Conservation (phyloP, 495 filamentous ascomycete species). For the Neurospora sp. region DNA sequence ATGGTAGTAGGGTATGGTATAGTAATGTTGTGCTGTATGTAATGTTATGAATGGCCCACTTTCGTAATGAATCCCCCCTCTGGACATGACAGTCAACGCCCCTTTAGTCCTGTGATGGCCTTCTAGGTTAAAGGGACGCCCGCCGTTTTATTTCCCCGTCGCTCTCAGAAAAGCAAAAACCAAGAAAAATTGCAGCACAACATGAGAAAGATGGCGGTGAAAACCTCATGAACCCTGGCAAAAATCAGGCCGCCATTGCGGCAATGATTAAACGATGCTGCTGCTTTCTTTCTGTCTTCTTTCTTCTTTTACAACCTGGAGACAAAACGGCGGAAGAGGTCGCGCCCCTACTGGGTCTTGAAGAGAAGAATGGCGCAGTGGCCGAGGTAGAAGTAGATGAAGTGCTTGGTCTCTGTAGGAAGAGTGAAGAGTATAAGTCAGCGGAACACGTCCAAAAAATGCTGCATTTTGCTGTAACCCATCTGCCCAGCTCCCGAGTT, state of each 20-base stretch:
- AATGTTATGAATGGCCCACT: neutral
- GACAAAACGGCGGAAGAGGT: constrained; percentile 18
- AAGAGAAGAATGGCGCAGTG: constrained; percentile 98
- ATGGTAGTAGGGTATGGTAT: neutral
- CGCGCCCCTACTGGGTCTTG: constrained; percentile 76
- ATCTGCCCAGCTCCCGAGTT: neutral
- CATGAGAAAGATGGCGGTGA: neutral
- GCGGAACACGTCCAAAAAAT: neutral
- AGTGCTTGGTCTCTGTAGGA: constrained; percentile 86
- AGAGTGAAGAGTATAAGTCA: neutral
- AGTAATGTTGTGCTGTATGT: neutral
- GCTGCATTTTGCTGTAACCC: neutral
- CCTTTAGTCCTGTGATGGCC: neutral
- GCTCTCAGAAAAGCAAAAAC: neutral
- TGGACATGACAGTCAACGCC: neutral
- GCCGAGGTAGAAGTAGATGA: constrained; percentile 99
- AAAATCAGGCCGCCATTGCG: neutral
- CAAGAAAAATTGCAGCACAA: neutral
- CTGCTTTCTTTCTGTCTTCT: neutral
- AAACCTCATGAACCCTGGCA: neutral
- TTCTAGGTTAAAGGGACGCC: neutral
- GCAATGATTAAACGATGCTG: neutral
- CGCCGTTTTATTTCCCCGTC: neutral
- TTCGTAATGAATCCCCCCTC: neutral
- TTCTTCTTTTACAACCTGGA: constrained; percentile 10